A percentile compares a stretch with the other conserved stretches of the same genome.
Evolutionary conservation across 1,284 basidiomycete species (phyloP).

Genomic region (Omphalotus olearius): DNA sequence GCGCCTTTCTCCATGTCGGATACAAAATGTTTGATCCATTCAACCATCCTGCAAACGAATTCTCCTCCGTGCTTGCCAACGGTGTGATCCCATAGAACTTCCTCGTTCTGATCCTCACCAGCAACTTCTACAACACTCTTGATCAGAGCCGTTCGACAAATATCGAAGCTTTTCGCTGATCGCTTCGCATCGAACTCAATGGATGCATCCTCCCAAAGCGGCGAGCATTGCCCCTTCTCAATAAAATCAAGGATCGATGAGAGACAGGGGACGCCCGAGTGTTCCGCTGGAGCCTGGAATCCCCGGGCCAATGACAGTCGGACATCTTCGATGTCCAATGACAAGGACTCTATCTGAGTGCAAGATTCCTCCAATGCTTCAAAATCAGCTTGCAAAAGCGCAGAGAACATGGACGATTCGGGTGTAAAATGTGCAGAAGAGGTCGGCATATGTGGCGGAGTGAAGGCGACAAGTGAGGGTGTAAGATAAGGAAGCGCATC

Average conservation of each 20-base stretch:
- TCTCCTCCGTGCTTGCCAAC: slow-evolving; percentile 58
- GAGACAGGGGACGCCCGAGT: slow-evolving; percentile 55
- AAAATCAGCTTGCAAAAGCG: slow-evolving; percentile 63
- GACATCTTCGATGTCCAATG: slow-evolving; percentile 71
- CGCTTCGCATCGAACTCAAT: slow-evolving; percentile 40
- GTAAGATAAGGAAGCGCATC: slow-evolving; percentile 62
- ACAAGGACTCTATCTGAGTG: slow-evolving; percentile 70
- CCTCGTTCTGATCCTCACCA: slow-evolving; percentile 77
- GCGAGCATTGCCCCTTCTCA: slow-evolving; percentile 61
- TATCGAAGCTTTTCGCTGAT: slow-evolving; percentile 70
- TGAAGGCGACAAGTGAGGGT: slow-evolving; percentile 52
- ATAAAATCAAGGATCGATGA: slow-evolving; percentile 67
- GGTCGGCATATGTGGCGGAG: slow-evolving; percentile 43
- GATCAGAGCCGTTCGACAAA: slow-evolving; percentile 81
- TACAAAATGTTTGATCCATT: slow-evolving; percentile 67
- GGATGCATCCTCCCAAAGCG: slow-evolving; percentile 50
- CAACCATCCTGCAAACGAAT: slow-evolving; percentile 71
- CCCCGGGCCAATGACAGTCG: slow-evolving; percentile 69
- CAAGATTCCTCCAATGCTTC: slow-evolving; percentile 70
- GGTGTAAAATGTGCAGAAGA: slow-evolving; percentile 36
- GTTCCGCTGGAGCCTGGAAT: slow-evolving; percentile 52
- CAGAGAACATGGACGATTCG: slow-evolving; percentile 40
- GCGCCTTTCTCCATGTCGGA: slow-evolving; percentile 26
- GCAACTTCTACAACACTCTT: slow-evolving; percentile 83
- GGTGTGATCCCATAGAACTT: slow-evolving; percentile 68